Percentiles rank a stretch among this genome's conserved stretches.
phyloP scores from a whole-genome alignment of 805 yeast genomes.

The Komagataella kurtzmanii region DNA sequence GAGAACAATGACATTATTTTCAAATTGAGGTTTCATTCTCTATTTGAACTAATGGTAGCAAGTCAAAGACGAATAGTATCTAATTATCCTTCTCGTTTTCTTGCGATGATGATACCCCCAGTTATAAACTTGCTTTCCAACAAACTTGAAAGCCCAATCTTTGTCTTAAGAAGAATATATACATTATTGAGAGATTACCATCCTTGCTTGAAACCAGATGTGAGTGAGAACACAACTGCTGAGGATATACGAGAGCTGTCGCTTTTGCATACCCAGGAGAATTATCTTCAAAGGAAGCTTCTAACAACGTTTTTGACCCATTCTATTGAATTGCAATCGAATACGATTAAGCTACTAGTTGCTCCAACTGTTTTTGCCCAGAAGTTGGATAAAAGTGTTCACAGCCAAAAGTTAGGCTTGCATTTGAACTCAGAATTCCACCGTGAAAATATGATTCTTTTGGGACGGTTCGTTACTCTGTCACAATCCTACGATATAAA shows the following conservation, averaged over 20 bases:
- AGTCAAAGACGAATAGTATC: slow-evolving; percentile 52
- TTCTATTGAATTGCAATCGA: slow-evolving; percentile 19
- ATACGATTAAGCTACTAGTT: not conserved
- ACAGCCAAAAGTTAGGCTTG: not conserved
- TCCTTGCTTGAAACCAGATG: slow-evolving; percentile 29
- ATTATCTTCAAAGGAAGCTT: slow-evolving; percentile 48
- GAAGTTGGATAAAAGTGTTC: slow-evolving; percentile 10
- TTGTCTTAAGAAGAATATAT: slow-evolving; percentile 50
- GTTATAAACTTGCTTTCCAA: slow-evolving; percentile 28
- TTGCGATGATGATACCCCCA: slow-evolving; percentile 54
- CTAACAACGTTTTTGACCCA: slow-evolving; percentile 51
- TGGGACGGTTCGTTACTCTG: slow-evolving; percentile 21
- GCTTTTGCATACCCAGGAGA: slow-evolving; percentile 37
- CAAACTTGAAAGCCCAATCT: slow-evolving; percentile 2
- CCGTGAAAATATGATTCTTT: slow-evolving; percentile 10
- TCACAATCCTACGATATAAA: slow-evolving; percentile 58
- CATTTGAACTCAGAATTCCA: not conserved
- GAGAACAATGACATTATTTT: slow-evolving; percentile 17
- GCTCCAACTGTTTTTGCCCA: not conserved
- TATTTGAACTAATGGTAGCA: slow-evolving; percentile 50
- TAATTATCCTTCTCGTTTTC: slow-evolving; percentile 65
- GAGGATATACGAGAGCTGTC: slow-evolving; percentile 26
- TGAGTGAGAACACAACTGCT: slow-evolving; percentile 8
- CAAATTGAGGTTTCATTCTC: slow-evolving; percentile 47
- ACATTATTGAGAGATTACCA: slow-evolving; percentile 45